Conservation (phyloP, 352 stramenopile species). For the Globisporangium carolinianum region DNA sequence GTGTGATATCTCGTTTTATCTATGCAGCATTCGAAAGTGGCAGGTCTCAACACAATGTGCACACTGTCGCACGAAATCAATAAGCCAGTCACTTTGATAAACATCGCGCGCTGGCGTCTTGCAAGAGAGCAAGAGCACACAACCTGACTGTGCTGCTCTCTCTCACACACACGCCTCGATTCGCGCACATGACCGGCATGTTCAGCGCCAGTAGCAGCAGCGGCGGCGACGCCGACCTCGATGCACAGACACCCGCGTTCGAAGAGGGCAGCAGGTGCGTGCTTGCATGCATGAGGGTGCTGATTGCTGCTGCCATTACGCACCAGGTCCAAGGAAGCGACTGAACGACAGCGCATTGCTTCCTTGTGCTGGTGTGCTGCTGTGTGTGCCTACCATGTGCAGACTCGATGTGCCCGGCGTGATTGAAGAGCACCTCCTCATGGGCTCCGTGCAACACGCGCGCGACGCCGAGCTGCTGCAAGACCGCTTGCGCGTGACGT, state of each 20-base stretch:
- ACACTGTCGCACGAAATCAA: background rate
- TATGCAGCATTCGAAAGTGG: too few species aligned
- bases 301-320: too few species aligned
- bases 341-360: background rate
- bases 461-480: conserved; percentile 48
- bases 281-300: background rate
- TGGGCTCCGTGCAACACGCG: conserved; percentile 55
- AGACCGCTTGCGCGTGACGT: conserved; percentile 36
- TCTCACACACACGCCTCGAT: background rate
- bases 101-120: too few species aligned
- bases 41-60: too few species aligned
- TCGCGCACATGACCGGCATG: conserved; percentile 8
- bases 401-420: conserved; percentile 62
- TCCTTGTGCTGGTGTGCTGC: too few species aligned
- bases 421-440: conserved; percentile 40
- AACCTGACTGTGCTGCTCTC: background rate
- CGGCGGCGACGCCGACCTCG: background rate
- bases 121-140: background rate
- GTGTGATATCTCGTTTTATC: too few species aligned
- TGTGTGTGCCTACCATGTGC: background rate
- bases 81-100: background rate
- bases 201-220: background rate
- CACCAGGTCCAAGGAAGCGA: too few species aligned
- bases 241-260: conserved; percentile 6
- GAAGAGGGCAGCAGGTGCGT: conserved; percentile 14